A percentile compares a stretch with the other conserved stretches of the same genome.
Conservation (phyloP, 352 stramenopile genomes). For the Pythium insidiosum region DNA sequence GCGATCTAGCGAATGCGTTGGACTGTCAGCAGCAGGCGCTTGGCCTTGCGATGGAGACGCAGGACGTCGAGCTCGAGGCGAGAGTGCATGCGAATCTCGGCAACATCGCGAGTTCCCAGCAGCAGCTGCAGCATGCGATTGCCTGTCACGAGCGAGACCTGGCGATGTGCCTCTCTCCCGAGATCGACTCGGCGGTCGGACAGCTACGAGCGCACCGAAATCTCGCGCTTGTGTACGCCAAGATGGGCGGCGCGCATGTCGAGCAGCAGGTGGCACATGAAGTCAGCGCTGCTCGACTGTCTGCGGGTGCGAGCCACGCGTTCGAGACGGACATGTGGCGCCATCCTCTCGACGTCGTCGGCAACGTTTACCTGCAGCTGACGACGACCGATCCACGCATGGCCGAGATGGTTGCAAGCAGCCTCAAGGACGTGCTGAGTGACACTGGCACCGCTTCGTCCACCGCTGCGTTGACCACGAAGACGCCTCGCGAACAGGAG, state of each 20-base stretch:
- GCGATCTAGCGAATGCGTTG: slow-evolving; percentile 30
- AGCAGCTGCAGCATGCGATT: slow-evolving; percentile 48
- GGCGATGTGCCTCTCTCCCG: slow-evolving; percentile 17
- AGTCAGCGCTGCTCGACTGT: slow-evolving; percentile 15
- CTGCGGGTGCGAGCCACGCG: slow-evolving; percentile 15
- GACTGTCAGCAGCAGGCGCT: slow-evolving; percentile 64
- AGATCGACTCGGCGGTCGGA: slow-evolving; percentile 39
- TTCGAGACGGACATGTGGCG: slow-evolving; percentile 43
- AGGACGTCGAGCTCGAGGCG: slow-evolving; percentile 58
- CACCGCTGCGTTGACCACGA: no score
- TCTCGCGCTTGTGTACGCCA: slow-evolving; percentile 53
- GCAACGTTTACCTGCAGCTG: slow-evolving; percentile 66
- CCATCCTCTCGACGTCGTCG: slow-evolving; percentile 30
- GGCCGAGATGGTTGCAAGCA: slow-evolving; percentile 23
- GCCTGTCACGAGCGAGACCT: slow-evolving; percentile 60
- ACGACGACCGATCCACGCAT: slow-evolving; percentile 26
- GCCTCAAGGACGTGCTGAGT: slow-evolving; percentile 26
- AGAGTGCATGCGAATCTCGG: slow-evolving; percentile 73
- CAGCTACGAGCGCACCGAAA: slow-evolving; percentile 59
- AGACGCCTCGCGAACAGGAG: no score
- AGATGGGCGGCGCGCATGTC: slow-evolving; percentile 15
- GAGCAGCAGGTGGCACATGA: slow-evolving; percentile 27
- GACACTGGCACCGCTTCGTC: no score
- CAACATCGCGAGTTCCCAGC: slow-evolving; percentile 47
- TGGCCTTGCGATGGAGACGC: slow-evolving; percentile 27